phyloP scores from a whole-genome alignment of 148 eudicot genomes.

The Nepenthes mirabilis region DNA sequence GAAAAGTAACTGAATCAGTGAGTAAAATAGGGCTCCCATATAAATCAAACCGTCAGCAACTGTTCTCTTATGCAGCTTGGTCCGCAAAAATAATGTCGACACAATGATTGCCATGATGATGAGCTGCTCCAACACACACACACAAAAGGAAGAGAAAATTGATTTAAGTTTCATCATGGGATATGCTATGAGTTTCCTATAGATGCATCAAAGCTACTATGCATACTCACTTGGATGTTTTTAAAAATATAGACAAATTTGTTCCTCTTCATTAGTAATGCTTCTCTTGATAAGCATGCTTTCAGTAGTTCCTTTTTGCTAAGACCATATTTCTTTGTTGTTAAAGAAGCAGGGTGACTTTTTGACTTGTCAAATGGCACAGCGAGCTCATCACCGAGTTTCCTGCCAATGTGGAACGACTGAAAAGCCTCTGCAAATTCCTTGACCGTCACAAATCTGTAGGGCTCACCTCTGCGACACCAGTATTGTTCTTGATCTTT shows the following conservation, averaged over 20 bases:
- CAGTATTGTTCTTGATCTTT: conserved; percentile 91
- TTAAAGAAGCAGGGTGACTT: conserved; percentile 76
- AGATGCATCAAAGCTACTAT: not conserved
- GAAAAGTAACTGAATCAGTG: conserved; percentile 39
- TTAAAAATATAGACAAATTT: conserved; percentile 65
- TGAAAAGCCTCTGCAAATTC: conserved; percentile 67
- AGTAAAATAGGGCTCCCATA: conserved; percentile 67
- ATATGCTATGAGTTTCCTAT: not conserved
- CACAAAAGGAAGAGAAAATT: not conserved
- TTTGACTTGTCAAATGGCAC: conserved; percentile 56
- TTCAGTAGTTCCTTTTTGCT: conserved; percentile 59
- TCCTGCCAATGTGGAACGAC: conserved; percentile 62
- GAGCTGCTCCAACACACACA: conserved; percentile 22
- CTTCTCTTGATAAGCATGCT: conserved; percentile 67
- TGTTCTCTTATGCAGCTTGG: conserved; percentile 40
- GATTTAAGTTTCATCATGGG: not conserved
- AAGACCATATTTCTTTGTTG: conserved; percentile 51
- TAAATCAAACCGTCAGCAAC: conserved; percentile 41
- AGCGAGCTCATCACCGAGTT: conserved; percentile 43
- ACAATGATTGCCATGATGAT: conserved; percentile 36
- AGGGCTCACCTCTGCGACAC: conserved; percentile 38
- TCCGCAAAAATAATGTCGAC: conserved; percentile 53
- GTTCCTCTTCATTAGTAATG: conserved; percentile 69
- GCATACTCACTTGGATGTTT: conserved; percentile 43
- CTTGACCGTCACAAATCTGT: conserved; percentile 39